Percentiles rank a stretch among this genome's conserved stretches.
These are phyloP conservation scores for Alnus glutinosa DNA, from an alignment of 306 rosid species.

Conservation along the genomic window DNA sequence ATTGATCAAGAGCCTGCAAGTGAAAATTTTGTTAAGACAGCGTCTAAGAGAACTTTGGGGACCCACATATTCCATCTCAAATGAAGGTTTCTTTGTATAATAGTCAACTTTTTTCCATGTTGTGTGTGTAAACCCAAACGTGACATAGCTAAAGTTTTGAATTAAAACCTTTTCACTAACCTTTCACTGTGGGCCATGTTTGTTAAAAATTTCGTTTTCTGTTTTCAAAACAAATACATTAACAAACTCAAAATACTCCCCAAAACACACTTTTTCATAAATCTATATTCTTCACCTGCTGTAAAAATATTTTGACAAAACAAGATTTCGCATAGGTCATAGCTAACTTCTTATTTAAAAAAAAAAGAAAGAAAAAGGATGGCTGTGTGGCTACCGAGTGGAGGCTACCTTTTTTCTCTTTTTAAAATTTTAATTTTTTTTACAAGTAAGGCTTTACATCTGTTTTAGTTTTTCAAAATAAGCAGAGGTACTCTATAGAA, in stretches of 20 bases:
- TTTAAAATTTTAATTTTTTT: too few relatives aligned
- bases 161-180: background rate
- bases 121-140: background rate
- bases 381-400: too few relatives aligned
- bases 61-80: background rate
- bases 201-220: background rate
- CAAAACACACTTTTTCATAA: too few relatives aligned
- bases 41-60: conserved; percentile 5
- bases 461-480: too few relatives aligned
- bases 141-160: background rate
- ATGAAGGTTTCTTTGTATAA: background rate
- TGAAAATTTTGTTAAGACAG: conserved; percentile 22
- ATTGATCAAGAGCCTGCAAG: conserved; percentile 82
- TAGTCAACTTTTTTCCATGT: background rate
- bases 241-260: too few relatives aligned
- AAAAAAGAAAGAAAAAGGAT: too few relatives aligned
- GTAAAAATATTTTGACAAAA: background rate
- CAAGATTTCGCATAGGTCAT: background rate
- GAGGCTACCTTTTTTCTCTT: too few relatives aligned
- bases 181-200: background rate
- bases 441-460: too few relatives aligned
- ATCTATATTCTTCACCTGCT: too few relatives aligned
- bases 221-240: too few relatives aligned
- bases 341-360: background rate
- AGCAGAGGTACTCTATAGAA: too few relatives aligned